Base-by-base conservation (phyloP, 2,329 filamentous ascomycete species). In the Fusarium musae region DNA sequence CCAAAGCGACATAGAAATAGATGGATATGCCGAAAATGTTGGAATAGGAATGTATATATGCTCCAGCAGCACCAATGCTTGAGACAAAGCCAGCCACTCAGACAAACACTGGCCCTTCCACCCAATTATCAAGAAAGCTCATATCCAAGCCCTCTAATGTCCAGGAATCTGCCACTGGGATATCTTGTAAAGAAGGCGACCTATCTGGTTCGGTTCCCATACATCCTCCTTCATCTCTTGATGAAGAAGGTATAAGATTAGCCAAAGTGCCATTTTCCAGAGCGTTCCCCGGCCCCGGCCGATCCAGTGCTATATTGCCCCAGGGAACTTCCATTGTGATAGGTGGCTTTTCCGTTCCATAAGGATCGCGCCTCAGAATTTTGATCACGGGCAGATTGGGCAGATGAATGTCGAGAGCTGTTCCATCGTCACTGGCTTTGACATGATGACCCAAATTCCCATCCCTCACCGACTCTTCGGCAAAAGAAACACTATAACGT, bases 351-450 rank as follows among this genome's bases (percentile, higher is more conserved):
- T 59, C 49, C 0, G 28, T 56, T 1, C 30, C 57, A 28, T 56
- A 49, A 1, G 56, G 17, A 40, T 52, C 42, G 2, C 49, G 43
- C 1, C 73, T 59, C 6, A 70, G 75, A 34, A 86, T 82, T 34
- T 77, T 79, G 21, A 87, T 78, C 3, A 77, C 80, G 2, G 85
- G 84, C 28, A 85, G 79, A 44, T 84, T 83, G 0, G 85, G 85
- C 23, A 87, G 82, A 17, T 80, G 76, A 17, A 87, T 82, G 23
- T 73, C 71, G 6, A 86, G 64, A 9, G 77, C 65, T 2, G 50
- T 66, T 1, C 64, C 69, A n/a, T 72, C 63, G 0, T 66, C 44
- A 10, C 59, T 68, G 0, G 66, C 44, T 12, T 43, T 68, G 7
- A 66, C 68, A 10, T n/a, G 39, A 52, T 67, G 71, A 0, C 78